Evolutionary conservation across 768 basidiomycete species (phyloP).

Genomic region (Hirschioporus abietinus): DNA sequence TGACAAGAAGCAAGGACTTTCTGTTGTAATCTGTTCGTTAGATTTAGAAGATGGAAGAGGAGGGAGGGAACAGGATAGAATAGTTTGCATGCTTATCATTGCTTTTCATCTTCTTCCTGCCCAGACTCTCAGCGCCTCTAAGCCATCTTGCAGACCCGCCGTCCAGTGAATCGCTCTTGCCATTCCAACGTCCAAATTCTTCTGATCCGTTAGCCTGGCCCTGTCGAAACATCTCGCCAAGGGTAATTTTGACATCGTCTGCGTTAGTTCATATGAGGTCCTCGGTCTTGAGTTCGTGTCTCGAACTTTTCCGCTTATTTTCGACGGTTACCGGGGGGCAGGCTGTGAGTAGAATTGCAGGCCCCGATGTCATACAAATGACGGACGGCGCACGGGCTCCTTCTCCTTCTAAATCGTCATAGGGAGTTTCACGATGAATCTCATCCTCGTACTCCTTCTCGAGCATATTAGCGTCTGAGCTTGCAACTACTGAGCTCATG

Average conservation of each 20-base stretch:
- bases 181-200: slow-evolving; percentile 85
- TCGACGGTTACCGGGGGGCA: slow-evolving; percentile 63
- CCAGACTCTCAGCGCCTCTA: slow-evolving; percentile 94
- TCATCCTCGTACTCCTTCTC: slow-evolving; percentile 85
- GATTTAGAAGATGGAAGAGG: slow-evolving; percentile 2
- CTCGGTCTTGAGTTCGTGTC: slow-evolving; percentile 85
- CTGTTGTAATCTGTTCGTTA: slow-evolving; percentile 81
- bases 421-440: slow-evolving; percentile 37
- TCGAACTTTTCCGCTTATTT: slow-evolving; percentile 83
- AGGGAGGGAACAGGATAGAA: not conserved
- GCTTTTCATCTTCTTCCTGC: slow-evolving; percentile 90
- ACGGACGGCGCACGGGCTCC: slow-evolving; percentile 43
- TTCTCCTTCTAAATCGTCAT: slow-evolving; percentile 40
- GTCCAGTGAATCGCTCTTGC: slow-evolving; percentile 83
- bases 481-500: no score
- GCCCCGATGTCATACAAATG: slow-evolving; percentile 87
- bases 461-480: no score
- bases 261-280: slow-evolving; percentile 85
- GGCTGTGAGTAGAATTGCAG: slow-evolving; percentile 52
- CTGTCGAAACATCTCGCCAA: slow-evolving; percentile 90
- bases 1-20: slow-evolving; percentile 80
- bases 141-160: slow-evolving; percentile 83
- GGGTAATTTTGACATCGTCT: slow-evolving; percentile 80
- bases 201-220: slow-evolving; percentile 91
- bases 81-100: slow-evolving; percentile 56